These are phyloP conservation scores for Danielia oregonensis DNA, from an alignment of 805 yeast species.

Conservation along the genomic window DNA sequence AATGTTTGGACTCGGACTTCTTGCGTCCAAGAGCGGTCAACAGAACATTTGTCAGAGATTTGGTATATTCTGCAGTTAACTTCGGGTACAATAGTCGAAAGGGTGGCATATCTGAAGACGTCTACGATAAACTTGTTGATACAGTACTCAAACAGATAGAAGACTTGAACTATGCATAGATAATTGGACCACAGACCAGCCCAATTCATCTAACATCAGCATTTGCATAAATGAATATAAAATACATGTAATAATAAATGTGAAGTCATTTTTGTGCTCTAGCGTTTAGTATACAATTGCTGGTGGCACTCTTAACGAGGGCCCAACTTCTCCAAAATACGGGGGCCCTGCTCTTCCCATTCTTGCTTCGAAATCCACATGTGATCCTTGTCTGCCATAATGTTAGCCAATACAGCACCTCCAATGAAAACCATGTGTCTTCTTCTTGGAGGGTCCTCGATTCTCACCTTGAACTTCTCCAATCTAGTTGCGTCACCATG, in stretches of 20 bases:
- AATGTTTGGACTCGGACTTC: conserved; percentile 61
- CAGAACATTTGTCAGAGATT: conserved; percentile 58
- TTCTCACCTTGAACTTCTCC: conserved; percentile 89
- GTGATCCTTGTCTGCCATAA: conserved; percentile 97
- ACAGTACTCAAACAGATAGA: conserved; percentile 54
- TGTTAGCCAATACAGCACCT: conserved; percentile 96
- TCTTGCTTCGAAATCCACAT: conserved; percentile 97
- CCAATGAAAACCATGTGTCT: conserved; percentile 98
- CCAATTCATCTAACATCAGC: not conserved
- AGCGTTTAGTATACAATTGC: not conserved
- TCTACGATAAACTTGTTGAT: conserved; percentile 41
- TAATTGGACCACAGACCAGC: conserved; percentile 1
- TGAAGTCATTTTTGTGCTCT: not conserved
- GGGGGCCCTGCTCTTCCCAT: conserved; percentile 96
- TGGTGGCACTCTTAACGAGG: conserved; percentile 55
- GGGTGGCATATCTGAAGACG: conserved; percentile 36
- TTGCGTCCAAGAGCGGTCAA: conserved; percentile 73
- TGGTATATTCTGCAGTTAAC: conserved; percentile 72
- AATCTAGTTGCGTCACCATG: conserved; percentile 83
- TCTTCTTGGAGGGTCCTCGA: conserved; percentile 98
- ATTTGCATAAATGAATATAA: not conserved
- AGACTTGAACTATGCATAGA: conserved; percentile 30
- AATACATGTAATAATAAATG: too few relatives aligned
- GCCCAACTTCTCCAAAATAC: conserved; percentile 82
- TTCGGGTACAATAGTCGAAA: conserved; percentile 51